Evolutionary conservation across 192 early-diverging fungal species (phyloP).

Genomic region (Entomortierella chlamydospora): DNA sequence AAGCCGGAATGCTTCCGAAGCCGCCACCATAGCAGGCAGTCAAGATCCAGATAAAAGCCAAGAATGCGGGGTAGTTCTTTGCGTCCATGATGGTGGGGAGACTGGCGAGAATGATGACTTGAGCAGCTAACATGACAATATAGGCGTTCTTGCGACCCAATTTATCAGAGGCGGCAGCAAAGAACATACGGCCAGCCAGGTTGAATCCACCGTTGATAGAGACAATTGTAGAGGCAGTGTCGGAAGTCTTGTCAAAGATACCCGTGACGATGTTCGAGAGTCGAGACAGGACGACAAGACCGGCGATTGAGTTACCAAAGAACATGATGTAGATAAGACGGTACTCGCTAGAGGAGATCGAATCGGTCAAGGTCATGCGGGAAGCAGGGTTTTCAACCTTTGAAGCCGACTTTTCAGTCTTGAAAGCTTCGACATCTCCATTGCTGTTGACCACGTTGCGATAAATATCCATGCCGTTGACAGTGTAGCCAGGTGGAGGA

Average conservation of each 20-base stretch:
- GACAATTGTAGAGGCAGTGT: constrained; percentile 61
- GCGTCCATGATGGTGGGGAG: constrained; percentile 67
- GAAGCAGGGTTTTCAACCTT: constrained; percentile 55
- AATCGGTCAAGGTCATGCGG: constrained; percentile 62
- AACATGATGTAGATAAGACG: constrained; percentile 72
- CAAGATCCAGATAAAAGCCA: constrained; percentile 67
- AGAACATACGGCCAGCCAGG: constrained; percentile 66
- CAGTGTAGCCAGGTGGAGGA: constrained; percentile 67
- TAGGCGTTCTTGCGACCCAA: constrained; percentile 73
- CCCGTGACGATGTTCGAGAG: constrained; percentile 62
- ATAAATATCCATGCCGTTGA: constrained; percentile 67
- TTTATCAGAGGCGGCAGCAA: constrained; percentile 64
- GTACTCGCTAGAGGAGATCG: constrained; percentile 68
- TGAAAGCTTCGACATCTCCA: constrained; percentile 60
- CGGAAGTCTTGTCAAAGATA: constrained; percentile 34
- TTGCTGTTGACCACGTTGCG: constrained; percentile 45
- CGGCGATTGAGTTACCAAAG: constrained; percentile 72
- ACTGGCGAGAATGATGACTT: constrained; percentile 65
- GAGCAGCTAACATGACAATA: constrained; percentile 66
- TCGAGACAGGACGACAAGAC: constrained; percentile 72
- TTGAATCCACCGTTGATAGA: constrained; percentile 72
- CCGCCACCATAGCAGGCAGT: constrained; percentile 81
- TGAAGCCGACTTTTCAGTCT: constrained; percentile 50
- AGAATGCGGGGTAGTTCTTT: constrained; percentile 66
- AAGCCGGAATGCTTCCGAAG: constrained; percentile 81